Base-by-base conservation (phyloP, 108 stramenopile genomes). In the Skeletonema menzelii region DNA sequence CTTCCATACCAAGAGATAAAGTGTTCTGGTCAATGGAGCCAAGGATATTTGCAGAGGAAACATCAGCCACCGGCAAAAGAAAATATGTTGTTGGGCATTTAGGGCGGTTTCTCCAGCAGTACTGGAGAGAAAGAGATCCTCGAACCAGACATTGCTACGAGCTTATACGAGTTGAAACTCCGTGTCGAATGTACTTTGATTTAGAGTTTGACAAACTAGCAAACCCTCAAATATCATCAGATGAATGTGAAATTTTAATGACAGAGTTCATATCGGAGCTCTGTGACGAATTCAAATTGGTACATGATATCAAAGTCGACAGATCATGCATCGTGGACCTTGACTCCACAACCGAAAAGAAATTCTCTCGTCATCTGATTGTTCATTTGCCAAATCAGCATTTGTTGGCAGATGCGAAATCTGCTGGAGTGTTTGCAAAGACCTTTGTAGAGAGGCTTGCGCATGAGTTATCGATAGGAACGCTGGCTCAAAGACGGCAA, bases 141-240 rank as follows among this genome's bases (percentile, higher is more conserved):
- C 67, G 70, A n/a, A 69, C 84, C 30, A 70, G 90, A 6, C 97
- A 98, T 70, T 88, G 83, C 31, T 99, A 99, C 67, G 98, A 99
- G 70, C 76, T 99, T 13, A 99, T 99, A 69, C 85, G 91, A 15
- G 95, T 98, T 65, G 80, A 81, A 10, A 76, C 85, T 17, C 96
- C 96, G 0, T 97, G 97, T 84, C 90, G 98, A 34, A 69, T 97
- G 60, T 99, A 99, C 65, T 95, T 99, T 72, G 98, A 99, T 80
- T 76, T 99, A 76, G 98, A 99, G 70, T 99, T 84, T 82, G 72
- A 79, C 42, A 88, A 86, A 32, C 65, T 8, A 3, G 56, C 65
- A 63, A 97, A 98, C 73, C 80, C 81, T 20, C 80, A 70, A 7
- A 82, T 94, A 27, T 63, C 84, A 11, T 77, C 85, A 4, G 68